Percentiles rank a stretch among this genome's conserved stretches.
phyloP scores from a whole-genome alignment of 2,329 filamentous ascomycete species.

The Cladosporium sp. region DNA sequence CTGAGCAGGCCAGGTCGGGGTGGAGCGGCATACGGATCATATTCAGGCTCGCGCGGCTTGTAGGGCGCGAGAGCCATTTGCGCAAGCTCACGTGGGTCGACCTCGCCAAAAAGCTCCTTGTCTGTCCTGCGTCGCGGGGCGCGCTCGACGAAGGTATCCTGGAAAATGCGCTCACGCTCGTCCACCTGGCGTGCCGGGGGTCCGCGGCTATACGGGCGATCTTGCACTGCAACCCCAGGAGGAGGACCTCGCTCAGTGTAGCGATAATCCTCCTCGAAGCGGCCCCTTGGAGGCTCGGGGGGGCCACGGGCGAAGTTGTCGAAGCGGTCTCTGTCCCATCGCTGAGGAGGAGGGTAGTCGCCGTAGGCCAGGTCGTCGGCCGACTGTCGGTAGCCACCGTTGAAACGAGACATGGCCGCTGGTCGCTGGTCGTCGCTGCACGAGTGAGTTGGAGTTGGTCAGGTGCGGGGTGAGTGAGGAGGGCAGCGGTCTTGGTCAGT shows the following conservation, averaged over 20 bases:
- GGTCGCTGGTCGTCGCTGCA: neutral
- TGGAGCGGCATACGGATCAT: slow-evolving; percentile 42
- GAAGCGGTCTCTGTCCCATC: slow-evolving; percentile 54
- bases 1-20: slow-evolving; percentile 69
- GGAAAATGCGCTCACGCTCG: slow-evolving; percentile 46
- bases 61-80: slow-evolving; percentile 58
- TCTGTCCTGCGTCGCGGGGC: slow-evolving; percentile 38
- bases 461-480: neutral
- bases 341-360: slow-evolving; percentile 40
- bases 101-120: slow-evolving; percentile 49
- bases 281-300: slow-evolving; percentile 28
- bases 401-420: slow-evolving; percentile 30
- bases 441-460: neutral
- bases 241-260: slow-evolving; percentile 41
- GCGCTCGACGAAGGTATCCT: slow-evolving; percentile 40
- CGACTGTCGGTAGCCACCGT: slow-evolving; percentile 30
- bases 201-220: slow-evolving; percentile 38
- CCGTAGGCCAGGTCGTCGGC: slow-evolving; percentile 45
- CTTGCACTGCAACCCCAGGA: slow-evolving; percentile 45
- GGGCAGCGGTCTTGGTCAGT: neutral
- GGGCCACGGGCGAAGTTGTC: slow-evolving; percentile 45
- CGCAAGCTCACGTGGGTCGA: slow-evolving; percentile 47
- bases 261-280: slow-evolving; percentile 47
- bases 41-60: slow-evolving; percentile 54
- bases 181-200: slow-evolving; percentile 39